Base-by-base conservation (phyloP, 352 stramenopile genomes). In the Phytophthora brassicae region DNA sequence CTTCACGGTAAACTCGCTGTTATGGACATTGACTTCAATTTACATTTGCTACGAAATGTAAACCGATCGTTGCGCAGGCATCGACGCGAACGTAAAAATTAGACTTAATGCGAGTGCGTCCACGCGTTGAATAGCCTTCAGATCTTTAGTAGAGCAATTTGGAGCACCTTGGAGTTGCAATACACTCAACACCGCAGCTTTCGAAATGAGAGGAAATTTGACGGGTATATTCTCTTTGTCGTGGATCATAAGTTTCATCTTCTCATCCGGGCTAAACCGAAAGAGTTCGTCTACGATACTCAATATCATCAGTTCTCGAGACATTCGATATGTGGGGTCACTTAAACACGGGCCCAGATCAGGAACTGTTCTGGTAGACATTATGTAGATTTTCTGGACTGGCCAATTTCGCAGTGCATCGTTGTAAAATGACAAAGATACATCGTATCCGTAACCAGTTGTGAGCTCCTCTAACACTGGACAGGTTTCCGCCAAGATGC, bases 301-400 rank as follows among this genome's bases (percentile, higher is more conserved):
- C 8, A 66, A 23, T 14, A 55, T 46, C 17, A 46, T 35, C 5
- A 66, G 16, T 22, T 60, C 41, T 8, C 23, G 19, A 16, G 50
- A 19, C 33, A 66, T 55, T 39, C 33, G 31, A 24, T 35, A 53
- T 9, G 11, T 22, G 4, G 28, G 22, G 17, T 59, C 39, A 20
- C 48, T 48, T 9, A 65, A 45, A 14, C 31, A 38, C 7, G 31
- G 31, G 4, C 31, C 31, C 11, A 38, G 31, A 12, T 38, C 31
- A 16, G 31, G 31, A 16, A 38, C 4, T 38, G 31, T 38, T 6
- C 7, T 38, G 8, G 31, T 38, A 16, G 33, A 11, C 22, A 60
- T 55, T 3, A 44, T 6, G 6, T n/a, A n/a, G n/a, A 66, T 31
- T 13, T 54, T 59, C 24, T 55, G 60, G 13, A 66, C 12, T 9